phyloP scores from a whole-genome alignment of 305 asterid genomes.

The Caryopteris hybrid region DNA sequence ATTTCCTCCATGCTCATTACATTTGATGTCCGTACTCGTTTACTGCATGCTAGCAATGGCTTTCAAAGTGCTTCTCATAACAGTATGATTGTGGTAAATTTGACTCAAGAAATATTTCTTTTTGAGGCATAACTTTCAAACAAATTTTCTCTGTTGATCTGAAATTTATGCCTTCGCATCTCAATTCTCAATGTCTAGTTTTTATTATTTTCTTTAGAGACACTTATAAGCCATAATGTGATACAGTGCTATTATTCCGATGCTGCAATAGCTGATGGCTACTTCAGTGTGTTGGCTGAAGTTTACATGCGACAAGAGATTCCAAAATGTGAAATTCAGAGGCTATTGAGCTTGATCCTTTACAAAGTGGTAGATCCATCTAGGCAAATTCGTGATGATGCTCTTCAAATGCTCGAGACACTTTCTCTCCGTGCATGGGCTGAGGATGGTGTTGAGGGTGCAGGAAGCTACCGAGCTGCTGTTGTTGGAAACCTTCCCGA shows the following conservation, averaged over 20 bases:
- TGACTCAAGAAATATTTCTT: conserved; percentile 4
- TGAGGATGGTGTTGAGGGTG: conserved; percentile 85
- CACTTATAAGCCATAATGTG: conserved; percentile 20
- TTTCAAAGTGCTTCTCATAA: conserved; percentile 14
- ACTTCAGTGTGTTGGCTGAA: conserved; percentile 99
- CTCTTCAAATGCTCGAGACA: conserved; percentile 99
- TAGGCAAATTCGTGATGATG: conserved; percentile 97
- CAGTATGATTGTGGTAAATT: background rate
- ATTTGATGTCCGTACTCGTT: conserved; percentile 7
- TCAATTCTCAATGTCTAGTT: conserved; percentile 4
- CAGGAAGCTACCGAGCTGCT: conserved; percentile 95
- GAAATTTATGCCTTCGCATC: background rate
- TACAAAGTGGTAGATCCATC: conserved; percentile 99
- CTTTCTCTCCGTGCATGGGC: conserved; percentile 99
- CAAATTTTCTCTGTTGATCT: conserved; percentile 3
- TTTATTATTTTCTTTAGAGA: conserved; percentile 9
- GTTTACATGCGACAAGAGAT: conserved; percentile 99
- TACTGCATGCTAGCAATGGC: conserved; percentile 8
- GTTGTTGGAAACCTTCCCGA: conserved; percentile 99
- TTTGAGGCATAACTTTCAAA: conserved; percentile 1
- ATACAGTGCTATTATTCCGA: conserved; percentile 95
- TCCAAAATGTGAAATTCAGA: conserved; percentile 98
- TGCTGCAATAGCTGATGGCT: conserved; percentile 98
- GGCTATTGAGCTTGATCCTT: conserved; percentile 90
- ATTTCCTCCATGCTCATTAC: background rate